phyloP scores from a whole-genome alignment of 2,329 filamentous ascomycete genomes.

The Seiridium unicorne region DNA sequence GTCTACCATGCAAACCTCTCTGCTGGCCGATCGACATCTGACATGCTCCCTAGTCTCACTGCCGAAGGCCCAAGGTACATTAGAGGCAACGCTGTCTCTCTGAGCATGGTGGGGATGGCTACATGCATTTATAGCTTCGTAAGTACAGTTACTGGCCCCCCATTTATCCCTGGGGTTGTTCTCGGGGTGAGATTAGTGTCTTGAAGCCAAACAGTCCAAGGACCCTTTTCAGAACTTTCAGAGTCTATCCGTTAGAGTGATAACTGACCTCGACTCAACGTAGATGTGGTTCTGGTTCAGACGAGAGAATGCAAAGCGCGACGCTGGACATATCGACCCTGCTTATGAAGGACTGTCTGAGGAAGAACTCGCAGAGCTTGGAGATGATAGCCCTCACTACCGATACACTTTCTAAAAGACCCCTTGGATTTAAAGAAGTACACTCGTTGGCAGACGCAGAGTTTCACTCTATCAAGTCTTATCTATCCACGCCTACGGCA shows the following conservation, averaged over 20 bases:
- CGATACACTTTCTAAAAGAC: slow-evolving; percentile 38
- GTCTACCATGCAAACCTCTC: slow-evolving; percentile 11
- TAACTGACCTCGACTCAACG: too few species aligned
- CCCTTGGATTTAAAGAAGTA: too few species aligned
- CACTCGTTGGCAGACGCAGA: too few species aligned
- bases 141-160: too few species aligned
- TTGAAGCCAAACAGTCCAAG: too few species aligned
- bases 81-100: slow-evolving; percentile 59
- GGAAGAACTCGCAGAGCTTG: slow-evolving; percentile 48
- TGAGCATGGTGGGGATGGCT: slow-evolving; percentile 56
- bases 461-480: too few species aligned
- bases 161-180: too few species aligned
- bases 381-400: slow-evolving; percentile 51
- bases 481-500: too few species aligned
- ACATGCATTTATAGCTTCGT: slow-evolving; percentile 46
- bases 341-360: slow-evolving; percentile 40
- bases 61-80: slow-evolving; percentile 56
- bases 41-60: slow-evolving; percentile 31
- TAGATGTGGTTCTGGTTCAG: slow-evolving; percentile 52
- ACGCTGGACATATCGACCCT: slow-evolving; percentile 34
- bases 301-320: slow-evolving; percentile 44
- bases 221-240: too few species aligned
- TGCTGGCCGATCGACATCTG: neutral
- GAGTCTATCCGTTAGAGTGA: too few species aligned
- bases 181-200: too few species aligned